Percentiles rank a stretch among this genome's conserved stretches.
Evolutionary conservation across 2,329 filamentous ascomycete genomes (phyloP).

Genomic region (Nemania bipapillata): DNA sequence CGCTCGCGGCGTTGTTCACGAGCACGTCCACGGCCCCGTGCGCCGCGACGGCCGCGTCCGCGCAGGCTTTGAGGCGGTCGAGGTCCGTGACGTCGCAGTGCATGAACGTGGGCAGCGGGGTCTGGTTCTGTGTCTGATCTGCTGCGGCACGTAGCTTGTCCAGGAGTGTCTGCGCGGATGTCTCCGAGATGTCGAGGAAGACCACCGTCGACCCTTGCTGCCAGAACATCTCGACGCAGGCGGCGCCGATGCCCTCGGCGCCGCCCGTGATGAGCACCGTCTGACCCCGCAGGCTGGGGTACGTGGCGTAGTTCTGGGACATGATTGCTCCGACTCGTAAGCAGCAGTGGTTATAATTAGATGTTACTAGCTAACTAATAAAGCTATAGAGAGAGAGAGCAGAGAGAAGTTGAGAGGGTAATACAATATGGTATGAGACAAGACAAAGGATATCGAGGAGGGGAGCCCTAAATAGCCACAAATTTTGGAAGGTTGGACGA

Average conservation of each 20-base stretch:
- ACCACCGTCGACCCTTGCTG: slow-evolving; percentile 58
- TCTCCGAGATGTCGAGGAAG: slow-evolving; percentile 57
- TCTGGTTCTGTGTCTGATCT: not conserved
- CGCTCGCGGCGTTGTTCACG: slow-evolving; percentile 54
- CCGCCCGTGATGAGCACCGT: slow-evolving; percentile 60
- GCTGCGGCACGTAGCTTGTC: slow-evolving; percentile 41
- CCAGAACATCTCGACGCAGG: slow-evolving; percentile 58
- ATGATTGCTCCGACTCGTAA: slow-evolving; percentile 16
- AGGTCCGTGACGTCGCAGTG: slow-evolving; percentile 58
- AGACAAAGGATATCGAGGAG: not conserved
- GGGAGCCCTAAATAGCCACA: not conserved
- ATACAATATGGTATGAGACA: not conserved
- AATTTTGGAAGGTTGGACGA: not conserved
- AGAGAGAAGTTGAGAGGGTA: not conserved
- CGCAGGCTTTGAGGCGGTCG: slow-evolving; percentile 49
- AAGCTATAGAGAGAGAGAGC: not conserved
- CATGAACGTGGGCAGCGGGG: slow-evolving; percentile 53
- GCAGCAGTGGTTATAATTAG: not conserved
- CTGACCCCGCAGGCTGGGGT: slow-evolving; percentile 56
- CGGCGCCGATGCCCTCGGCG: slow-evolving; percentile 60
- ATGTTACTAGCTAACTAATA: not conserved
- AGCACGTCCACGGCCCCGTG: slow-evolving; percentile 51
- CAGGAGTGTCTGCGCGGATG: slow-evolving; percentile 50
- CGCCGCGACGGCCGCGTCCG: slow-evolving; percentile 49
- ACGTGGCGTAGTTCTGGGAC: slow-evolving; percentile 51